Evolutionary conservation across 495 filamentous ascomycete genomes (phyloP), one percentile per base, ranked within the genome.

Genomic region (Annulohypoxylon bovei): DNA sequence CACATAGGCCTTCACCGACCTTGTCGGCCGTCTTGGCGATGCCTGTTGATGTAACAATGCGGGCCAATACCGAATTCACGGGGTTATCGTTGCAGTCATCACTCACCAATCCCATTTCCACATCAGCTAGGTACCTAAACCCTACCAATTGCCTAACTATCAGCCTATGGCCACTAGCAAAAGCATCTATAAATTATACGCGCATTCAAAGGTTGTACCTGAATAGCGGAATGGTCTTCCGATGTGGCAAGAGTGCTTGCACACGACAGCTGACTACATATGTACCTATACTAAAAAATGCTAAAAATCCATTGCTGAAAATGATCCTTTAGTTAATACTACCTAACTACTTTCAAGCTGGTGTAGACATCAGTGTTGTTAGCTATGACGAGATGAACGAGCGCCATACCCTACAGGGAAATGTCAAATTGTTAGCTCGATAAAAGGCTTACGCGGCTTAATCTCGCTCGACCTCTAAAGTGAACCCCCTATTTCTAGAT

Each of bases 381-480:
- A 27, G 33, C 42, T 57, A 8, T 27, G 32, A 58, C 62, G 62
- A 50, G 37, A 4, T 12, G 35, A 44, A 57, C 62, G 68, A 56
- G 42, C 16, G 9, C 49, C 20, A 46, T 70, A 61, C 61, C 55
- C 16, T 18, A 65, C 53, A 32, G 35, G 61, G 49, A 39, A 61
- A 30, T 44, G 49, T 64, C 61, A 35, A 65, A 71, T 58, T 62
- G 49, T 20, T 66, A 62, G 40, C 57, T 56, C 32, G 33, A 50
- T 47, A 30, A 55, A 42, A 28, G 9, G 63, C 61, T 71, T 62
- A 71, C 63, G 68, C 63, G 68, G 63, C 68, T 56, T 62, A 56
- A 67, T 67, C 28, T 67, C 58, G 40, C 39, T 58, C 32, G 11
- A 27, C n/a, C 50, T 39, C 32, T 16, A 39, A 39, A 25, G 22